Evolutionary conservation across 495 filamentous ascomycete genomes (phyloP).

Genomic region (Bathelium albidoporum): DNA sequence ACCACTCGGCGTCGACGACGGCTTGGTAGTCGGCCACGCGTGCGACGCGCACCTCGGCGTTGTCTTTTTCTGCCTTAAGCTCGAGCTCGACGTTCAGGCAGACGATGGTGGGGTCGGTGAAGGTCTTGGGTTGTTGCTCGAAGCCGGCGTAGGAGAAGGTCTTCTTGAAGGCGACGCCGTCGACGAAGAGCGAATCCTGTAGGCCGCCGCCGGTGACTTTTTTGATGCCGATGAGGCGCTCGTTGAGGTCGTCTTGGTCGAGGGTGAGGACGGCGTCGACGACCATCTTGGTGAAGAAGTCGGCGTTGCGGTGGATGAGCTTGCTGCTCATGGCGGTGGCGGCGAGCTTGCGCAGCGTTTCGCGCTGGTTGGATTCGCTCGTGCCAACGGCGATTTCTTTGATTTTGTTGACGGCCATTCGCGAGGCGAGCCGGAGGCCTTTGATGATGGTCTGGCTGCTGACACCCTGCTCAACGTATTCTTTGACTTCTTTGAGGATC

Average conservation of each 20-base stretch:
- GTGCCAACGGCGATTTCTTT: constrained; percentile 93
- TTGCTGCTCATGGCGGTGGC: constrained; percentile 99
- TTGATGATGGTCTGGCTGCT: constrained; percentile 97
- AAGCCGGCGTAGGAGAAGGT: constrained; percentile 99
- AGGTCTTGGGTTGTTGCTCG: constrained; percentile 95
- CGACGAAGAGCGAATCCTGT: constrained; percentile 93
- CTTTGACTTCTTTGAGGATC: constrained; percentile 89
- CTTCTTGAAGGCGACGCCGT: constrained; percentile 99
- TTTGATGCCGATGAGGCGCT: constrained; percentile 96
- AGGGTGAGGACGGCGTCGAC: constrained; percentile 95
- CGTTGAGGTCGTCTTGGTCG: constrained; percentile 94
- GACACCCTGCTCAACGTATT: constrained; percentile 91
- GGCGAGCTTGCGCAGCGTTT: constrained; percentile 81
- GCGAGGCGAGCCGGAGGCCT: constrained; percentile 76
- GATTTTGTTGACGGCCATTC: constrained; percentile 96
- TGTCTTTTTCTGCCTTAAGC: constrained; percentile 97
- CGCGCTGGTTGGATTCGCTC: constrained; percentile 71
- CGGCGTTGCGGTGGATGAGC: constrained; percentile 92
- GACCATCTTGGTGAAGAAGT: constrained; percentile 98
- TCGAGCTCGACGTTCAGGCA: constrained; percentile 97
- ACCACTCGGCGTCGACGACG: constrained; percentile 98
- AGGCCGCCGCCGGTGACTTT: constrained; percentile 94
- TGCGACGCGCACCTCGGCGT: constrained; percentile 94
- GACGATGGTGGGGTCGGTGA: constrained; percentile 86
- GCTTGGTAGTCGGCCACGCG: constrained; percentile 99